Evolutionary conservation across 345 rosid species (phyloP), one percentile per base, ranked within the genome.

Genomic region (Geranium rotundifolium): DNA sequence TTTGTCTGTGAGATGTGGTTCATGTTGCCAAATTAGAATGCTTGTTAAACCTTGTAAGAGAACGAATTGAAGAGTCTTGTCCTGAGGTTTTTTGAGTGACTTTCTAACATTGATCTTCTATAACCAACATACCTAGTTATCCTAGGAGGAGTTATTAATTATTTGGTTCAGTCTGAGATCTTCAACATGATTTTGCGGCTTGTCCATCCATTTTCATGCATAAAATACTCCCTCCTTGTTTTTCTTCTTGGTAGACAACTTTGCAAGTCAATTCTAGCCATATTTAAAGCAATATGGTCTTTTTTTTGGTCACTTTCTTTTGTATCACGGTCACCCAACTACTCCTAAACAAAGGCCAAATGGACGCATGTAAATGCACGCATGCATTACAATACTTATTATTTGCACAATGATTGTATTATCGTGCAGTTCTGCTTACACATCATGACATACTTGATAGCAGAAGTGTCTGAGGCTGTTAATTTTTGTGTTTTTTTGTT

Each of bases 401-500:
- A 37, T 37, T 37, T 37, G 46, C 46, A 46, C 52, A 9, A 46
- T 46, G 52, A 16, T 14, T 14, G 16, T 46, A 46, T 14, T 46
- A 14, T 14, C 12, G 15, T 46, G 8, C 15, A 7, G 12, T 46
- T 46, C 16, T 9, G 8, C 52, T 46, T 7, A 34, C 41, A 34
- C 41, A 34, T 34, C 41, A 34, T 34, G 6, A 8, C 41, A 34
- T 34, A 14, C 10, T 6, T 10, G 16, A 19, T 57, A 19, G 41
- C 60, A 57, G 3, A 17, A 57, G 60, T 10, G 2, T 37, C n/a
- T 17, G 30, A 20, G 60, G 27, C 3, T 34, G 27, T 50, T 4
- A 34, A 1, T 56, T 70, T 18, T 30, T 59, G 37, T 56, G 19
- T 69, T 23, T 72, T 62, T 19, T 58, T 63, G 18, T 68, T 52